These are phyloP conservation scores for Uncinocarpus reesii DNA, from an alignment of 2,329 filamentous ascomycete genomes.

Conservation along the genomic window DNA sequence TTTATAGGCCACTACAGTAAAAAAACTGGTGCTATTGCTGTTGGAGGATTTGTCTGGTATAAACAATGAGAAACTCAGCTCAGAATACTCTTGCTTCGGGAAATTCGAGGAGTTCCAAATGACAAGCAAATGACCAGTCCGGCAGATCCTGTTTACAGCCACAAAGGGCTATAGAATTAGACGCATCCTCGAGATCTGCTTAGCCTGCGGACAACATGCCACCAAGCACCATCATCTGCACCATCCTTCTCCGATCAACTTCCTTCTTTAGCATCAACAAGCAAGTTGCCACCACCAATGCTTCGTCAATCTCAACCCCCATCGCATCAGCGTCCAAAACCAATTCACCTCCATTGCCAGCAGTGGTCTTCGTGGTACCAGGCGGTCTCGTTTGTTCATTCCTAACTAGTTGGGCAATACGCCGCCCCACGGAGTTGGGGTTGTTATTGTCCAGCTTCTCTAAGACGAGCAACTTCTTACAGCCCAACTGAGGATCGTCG, in stretches of 20 bases:
- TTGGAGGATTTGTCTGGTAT: too few relatives aligned
- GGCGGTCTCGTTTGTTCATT: conserved; percentile 33
- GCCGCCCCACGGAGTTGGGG: conserved; percentile 10
- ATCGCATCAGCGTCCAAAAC: conserved; percentile 37
- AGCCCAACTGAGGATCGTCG: conserved; percentile 25
- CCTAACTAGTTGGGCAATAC: conserved; percentile 34
- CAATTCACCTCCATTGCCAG: conserved; percentile 39
- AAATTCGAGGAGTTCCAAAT: too few relatives aligned
- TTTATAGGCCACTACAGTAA: too few relatives aligned
- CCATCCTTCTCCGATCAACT: conserved; percentile 46
- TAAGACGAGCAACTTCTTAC: conserved; percentile 24
- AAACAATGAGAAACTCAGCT: too few relatives aligned
- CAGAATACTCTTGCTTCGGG: too few relatives aligned
- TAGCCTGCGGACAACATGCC: background rate
- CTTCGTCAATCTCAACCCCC: conserved; percentile 31
- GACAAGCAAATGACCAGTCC: too few relatives aligned
- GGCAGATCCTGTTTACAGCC: too few relatives aligned
- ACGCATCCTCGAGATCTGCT: too few relatives aligned
- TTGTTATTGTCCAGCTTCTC: conserved; percentile 15
- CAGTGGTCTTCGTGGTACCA: conserved; percentile 28
- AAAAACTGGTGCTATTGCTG: too few relatives aligned
- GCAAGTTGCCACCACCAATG: conserved; percentile 47
- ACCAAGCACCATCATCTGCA: conserved; percentile 39
- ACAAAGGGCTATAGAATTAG: too few relatives aligned
- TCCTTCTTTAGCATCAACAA: conserved; percentile 57